Evolutionary conservation across 2,329 filamentous ascomycete species (phyloP), one percentile per base, ranked within the genome.

Genomic region (Septoria linicola): DNA sequence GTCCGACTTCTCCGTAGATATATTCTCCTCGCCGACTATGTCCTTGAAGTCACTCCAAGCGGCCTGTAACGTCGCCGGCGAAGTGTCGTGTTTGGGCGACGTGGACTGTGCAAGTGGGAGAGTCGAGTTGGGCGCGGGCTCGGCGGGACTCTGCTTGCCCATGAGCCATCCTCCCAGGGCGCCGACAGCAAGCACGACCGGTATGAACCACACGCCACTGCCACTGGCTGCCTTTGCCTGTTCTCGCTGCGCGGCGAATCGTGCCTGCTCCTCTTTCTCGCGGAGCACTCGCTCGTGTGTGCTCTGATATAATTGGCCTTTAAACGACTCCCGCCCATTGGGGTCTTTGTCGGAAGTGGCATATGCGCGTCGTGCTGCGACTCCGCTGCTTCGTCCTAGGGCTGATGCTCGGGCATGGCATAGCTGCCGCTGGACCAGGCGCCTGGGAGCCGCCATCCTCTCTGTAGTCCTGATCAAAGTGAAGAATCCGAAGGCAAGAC

Each of bases 21-120:
- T 76, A 66, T 85, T 80, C 41, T 82, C 80, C 62, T 78, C 77
- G 36, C 82, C 82, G 8, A 85, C 72, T 25, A 85, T 80, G 36
- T 76, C 73, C 50, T 79, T 76, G 64, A 85, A 80, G 58, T 85
- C 82, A 2, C 76, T 71, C 82, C 82, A 85, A 20, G 82, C 82
- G 8, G 82, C 81, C 65, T 85, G 80, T 50, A 85, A 72, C 50
- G 79, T 84, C 14, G 76, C 73, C 14, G 72, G 71, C 8, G 79
- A 75, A 31, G 77, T 75, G 61, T 85, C 77, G 60, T 83, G 81
- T 56, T 75, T 66, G 5, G 78, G 78, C 8, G 75, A 67, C 8
- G 69, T 68, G 41, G 76, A 66, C 40, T 72, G 69, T 8, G 69
- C 64, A 25, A 85, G 73, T n/a, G 79, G 71, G 1, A 73, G 73